Conservation (phyloP, 2,329 filamentous ascomycete genomes). For the Periconia digitata region DNA sequence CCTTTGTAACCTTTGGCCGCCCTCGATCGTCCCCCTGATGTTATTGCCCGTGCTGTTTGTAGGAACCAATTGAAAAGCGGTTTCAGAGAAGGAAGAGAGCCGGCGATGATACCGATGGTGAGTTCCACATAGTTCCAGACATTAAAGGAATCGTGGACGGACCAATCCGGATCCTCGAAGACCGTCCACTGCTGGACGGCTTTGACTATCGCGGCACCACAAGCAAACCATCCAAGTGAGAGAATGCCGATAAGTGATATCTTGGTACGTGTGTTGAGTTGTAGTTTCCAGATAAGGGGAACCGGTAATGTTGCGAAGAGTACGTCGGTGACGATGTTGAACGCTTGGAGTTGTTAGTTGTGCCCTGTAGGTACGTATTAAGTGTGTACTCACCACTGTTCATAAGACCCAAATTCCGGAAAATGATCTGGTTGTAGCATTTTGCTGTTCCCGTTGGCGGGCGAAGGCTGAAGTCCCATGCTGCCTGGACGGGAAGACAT, state of each 20-base stretch:
- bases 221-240: slow-evolving; percentile 46
- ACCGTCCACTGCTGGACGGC: slow-evolving; percentile 42
- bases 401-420: slow-evolving; percentile 50
- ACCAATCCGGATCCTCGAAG: slow-evolving; percentile 39
- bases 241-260: slow-evolving; percentile 41
- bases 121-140: slow-evolving; percentile 52
- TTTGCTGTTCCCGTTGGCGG: slow-evolving; percentile 36
- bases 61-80: slow-evolving; percentile 41
- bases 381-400: slow-evolving; percentile 49
- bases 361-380: not conserved
- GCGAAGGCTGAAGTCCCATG: slow-evolving; percentile 46
- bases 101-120: slow-evolving; percentile 48
- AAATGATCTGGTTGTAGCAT: slow-evolving; percentile 48
- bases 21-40: slow-evolving; percentile 17
- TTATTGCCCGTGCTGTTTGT: slow-evolving; percentile 28
- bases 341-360: slow-evolving; percentile 19
- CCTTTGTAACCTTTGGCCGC: slow-evolving; percentile 12
- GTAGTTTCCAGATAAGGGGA: slow-evolving; percentile 47
- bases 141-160: slow-evolving; percentile 44
- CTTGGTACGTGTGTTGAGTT: slow-evolving; percentile 48
- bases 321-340: slow-evolving; percentile 46
- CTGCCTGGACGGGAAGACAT: slow-evolving; percentile 49
- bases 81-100: slow-evolving; percentile 45
- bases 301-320: slow-evolving; percentile 48
- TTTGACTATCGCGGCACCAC: slow-evolving; percentile 48